Evolutionary conservation across 805 yeast species (phyloP).

Genomic region (Nakazawaea ernobii): DNA sequence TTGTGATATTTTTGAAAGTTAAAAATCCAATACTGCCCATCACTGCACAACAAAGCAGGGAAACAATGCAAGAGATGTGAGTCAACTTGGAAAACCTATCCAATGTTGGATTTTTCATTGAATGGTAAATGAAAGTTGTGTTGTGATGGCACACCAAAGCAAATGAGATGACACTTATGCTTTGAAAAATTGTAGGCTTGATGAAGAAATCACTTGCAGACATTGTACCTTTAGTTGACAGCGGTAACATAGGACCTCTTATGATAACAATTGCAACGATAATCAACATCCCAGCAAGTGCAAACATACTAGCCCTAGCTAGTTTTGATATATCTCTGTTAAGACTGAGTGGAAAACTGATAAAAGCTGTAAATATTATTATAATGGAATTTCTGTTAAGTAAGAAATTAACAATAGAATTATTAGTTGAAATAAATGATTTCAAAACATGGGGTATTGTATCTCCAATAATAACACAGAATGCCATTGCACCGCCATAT

Average conservation of each 20-base stretch:
- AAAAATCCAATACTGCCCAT: constrained; percentile 79
- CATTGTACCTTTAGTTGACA: constrained; percentile 42
- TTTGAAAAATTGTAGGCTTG: constrained; percentile 71
- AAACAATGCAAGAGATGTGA: constrained; percentile 76
- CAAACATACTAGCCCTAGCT: constrained; percentile 84
- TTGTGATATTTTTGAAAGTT: constrained; percentile 69
- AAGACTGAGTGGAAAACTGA: constrained; percentile 80
- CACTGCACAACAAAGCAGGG: constrained; percentile 70
- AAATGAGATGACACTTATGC: constrained; percentile 89
- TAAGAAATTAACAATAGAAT: constrained; percentile 45
- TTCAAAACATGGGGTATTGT: constrained; percentile 86
- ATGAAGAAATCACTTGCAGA: constrained; percentile 42
- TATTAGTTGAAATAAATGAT: constrained; percentile 49
- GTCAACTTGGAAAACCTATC: constrained; percentile 72
- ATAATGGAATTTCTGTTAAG: constrained; percentile 70
- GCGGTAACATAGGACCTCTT: constrained; percentile 61
- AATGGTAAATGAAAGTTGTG: constrained; percentile 83
- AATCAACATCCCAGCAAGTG: constrained; percentile 75
- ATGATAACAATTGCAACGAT: constrained; percentile 70
- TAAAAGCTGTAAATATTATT: constrained; percentile 56
- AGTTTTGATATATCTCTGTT: constrained; percentile 76
- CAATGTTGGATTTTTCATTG: constrained; percentile 70
- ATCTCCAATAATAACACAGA: constrained; percentile 91
- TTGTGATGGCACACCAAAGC: constrained; percentile 96
- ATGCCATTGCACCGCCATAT: constrained; percentile 91